Base-by-base conservation (phyloP, 2,329 filamentous ascomycete genomes). In the Pseudogymnoascus sp. region DNA sequence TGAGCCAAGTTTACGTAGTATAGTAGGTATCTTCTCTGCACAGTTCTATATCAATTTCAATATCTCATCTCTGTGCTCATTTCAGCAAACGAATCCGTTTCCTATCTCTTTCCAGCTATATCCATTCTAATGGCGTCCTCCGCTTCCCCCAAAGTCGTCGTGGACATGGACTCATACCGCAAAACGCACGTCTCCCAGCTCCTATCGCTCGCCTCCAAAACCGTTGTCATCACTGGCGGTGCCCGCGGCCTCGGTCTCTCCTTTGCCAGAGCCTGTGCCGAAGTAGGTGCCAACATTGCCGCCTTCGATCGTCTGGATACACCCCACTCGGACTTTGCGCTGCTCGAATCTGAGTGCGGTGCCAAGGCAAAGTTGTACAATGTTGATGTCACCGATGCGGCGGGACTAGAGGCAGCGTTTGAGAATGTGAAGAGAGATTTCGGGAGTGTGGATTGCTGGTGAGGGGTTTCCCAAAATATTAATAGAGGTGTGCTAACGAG, bases 241-340 rank as follows among this genome's bases (percentile, higher is more conserved):
- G 90, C 88, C 1, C 84, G 88, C 69, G 88, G 88, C 62, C 85
- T 89, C 81, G 88, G 88, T 37, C 80, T 82, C 68, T 81, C 80
- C 37, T 77, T 85, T 23, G 87, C 81, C 1, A 79, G 81, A 59
- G 77, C 87, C 56, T 79, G 91, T 18, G 80, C 88, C 3, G 75
- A 78, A 42, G 87, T 86, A 73, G 88, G 88, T 60, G 88, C 87
- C 14, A 85, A 87, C 70, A 75, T 91, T 42, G 80, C 33, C 33
- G 33, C 33, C 33, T 37, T 37, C 33, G 33, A 37, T 11, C 33
- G 33, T 14, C 11, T 37, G 11, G 33, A 37, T 11, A 37, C 11
- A 14, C 33, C 33, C 11, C 33, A 37, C 33, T 14, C 33, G 33
- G 33, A 37, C 33, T 37, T 37, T 37, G 33, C 33, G 33, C 33